phyloP scores from a whole-genome alignment of 306 rosid genomes.

The Fragaria iinumae region DNA sequence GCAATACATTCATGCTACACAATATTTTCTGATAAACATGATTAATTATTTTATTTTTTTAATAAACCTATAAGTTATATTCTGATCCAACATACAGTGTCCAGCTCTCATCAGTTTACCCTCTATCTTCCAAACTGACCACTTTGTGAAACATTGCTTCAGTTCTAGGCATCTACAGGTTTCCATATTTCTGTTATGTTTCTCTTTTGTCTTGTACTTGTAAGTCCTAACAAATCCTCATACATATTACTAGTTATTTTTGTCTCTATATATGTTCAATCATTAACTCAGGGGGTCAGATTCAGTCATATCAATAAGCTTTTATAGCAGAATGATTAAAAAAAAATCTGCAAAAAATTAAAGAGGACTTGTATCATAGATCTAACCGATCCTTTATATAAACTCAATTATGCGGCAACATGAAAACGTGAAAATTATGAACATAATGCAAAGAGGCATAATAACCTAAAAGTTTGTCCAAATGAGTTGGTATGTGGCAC shows the following conservation, averaged over 20 bases:
- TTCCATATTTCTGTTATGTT: background rate
- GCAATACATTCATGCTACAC: background rate
- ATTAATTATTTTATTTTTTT: background rate
- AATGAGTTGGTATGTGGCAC: constrained; percentile 67
- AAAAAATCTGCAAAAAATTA: background rate
- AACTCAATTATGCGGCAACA: background rate
- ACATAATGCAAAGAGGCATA: constrained; percentile 16
- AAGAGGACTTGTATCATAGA: background rate
- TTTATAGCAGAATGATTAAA: background rate
- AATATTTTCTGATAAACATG: background rate
- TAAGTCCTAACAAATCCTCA: background rate
- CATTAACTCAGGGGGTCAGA: background rate
- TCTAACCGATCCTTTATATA: background rate
- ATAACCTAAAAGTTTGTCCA: constrained; percentile 78
- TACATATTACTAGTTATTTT: background rate
- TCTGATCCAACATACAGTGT: background rate
- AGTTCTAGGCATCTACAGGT: background rate
- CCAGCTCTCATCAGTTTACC: background rate
- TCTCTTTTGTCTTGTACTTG: background rate
- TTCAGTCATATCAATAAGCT: background rate
- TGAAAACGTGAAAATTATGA: background rate
- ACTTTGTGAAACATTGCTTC: background rate
- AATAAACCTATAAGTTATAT: background rate
- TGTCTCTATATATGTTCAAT: background rate
- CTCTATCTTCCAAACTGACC: background rate